phyloP scores from a whole-genome alignment of 495 filamentous ascomycete genomes.

The Xylaria castorea region DNA sequence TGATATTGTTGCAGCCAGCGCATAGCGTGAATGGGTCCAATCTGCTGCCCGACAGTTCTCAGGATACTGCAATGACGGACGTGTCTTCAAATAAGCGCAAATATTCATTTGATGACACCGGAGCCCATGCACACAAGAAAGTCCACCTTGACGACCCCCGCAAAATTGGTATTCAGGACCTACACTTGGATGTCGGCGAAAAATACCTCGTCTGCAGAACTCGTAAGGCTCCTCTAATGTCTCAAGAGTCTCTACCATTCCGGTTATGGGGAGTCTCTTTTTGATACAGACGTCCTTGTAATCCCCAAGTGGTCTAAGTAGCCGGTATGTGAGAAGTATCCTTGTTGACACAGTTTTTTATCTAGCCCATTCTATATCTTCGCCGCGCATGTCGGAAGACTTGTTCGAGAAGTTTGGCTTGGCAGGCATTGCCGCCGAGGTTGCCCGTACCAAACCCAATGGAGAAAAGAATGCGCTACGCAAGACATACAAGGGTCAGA shows the following conservation, averaged over 20 bases:
- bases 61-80: constrained; percentile 50
- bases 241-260: constrained; percentile 36
- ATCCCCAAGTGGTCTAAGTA: constrained; percentile 29
- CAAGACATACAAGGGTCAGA: constrained; percentile 66
- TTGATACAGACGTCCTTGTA: constrained; percentile 24
- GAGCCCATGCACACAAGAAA: constrained; percentile 62
- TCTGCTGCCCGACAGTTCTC: constrained; percentile 45
- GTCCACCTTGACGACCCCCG: constrained; percentile 57
- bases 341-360: constrained; percentile 57
- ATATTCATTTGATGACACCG: constrained; percentile 53
- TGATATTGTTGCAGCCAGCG: constrained; percentile 44
- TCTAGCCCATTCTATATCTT: constrained; percentile 53
- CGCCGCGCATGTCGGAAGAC: constrained; percentile 53
- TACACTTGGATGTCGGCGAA: constrained; percentile 62
- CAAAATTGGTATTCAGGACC: constrained; percentile 60
- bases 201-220: constrained; percentile 67
- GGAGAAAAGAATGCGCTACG: constrained; percentile 63
- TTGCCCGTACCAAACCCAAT: constrained; percentile 61
- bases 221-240: constrained; percentile 63
- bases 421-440: constrained; percentile 55
- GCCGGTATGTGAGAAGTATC: constrained; percentile 31
- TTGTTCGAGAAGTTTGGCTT: constrained; percentile 59
- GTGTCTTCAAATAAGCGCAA: constrained; percentile 62
- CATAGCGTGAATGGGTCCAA: constrained; percentile 64
- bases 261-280: constrained; percentile 19